Percentiles rank a stretch among this genome's conserved stretches.
Evolutionary conservation across 2,329 filamentous ascomycete genomes (phyloP).

Genomic region (Zasmidium citrigriseum): DNA sequence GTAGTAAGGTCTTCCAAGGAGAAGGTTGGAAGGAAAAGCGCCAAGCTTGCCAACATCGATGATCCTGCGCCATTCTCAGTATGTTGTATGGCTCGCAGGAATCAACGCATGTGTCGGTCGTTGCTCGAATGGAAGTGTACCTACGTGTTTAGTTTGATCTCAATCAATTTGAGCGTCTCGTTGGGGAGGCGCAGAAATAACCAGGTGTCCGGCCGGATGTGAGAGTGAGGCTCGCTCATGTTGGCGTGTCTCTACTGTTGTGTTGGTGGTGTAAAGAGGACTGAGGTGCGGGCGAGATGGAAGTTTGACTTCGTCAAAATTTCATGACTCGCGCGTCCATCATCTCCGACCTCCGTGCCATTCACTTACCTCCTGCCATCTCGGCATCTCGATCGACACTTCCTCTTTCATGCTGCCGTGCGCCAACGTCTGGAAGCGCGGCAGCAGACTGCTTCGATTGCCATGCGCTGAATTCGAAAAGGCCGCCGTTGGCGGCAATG

Average conservation of each 20-base stretch:
- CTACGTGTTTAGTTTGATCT: conserved; percentile 65
- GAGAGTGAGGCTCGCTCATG: conserved; percentile 43
- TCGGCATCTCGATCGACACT: not conserved
- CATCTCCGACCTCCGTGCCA: not conserved
- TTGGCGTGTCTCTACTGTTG: conserved; percentile 6
- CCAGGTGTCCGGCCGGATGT: conserved; percentile 53
- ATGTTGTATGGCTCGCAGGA: conserved; percentile 32
- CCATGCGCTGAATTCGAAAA: not conserved
- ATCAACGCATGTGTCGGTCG: conserved; percentile 26
- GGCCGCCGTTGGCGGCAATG: not conserved
- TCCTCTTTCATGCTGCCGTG: conserved; percentile 11
- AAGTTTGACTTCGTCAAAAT: not conserved
- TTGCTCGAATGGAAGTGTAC: conserved; percentile 40
- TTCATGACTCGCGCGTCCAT: not conserved
- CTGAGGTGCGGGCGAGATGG: not conserved
- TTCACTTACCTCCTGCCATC: not conserved
- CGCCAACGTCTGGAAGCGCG: conserved; percentile 5
- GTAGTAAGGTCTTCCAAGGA: conserved; percentile 89
- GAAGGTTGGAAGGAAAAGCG: conserved; percentile 81
- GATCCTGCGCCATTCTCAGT: conserved; percentile 57
- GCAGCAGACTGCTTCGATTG: not conserved
- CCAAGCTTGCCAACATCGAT: conserved; percentile 93
- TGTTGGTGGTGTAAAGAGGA: not conserved
- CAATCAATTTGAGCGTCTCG: conserved; percentile 58
- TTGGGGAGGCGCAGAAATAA: conserved; percentile 60